These are phyloP conservation scores for Nicotiana paniculata DNA, from an alignment of 257 asterid genomes.

Conservation along the genomic window DNA sequence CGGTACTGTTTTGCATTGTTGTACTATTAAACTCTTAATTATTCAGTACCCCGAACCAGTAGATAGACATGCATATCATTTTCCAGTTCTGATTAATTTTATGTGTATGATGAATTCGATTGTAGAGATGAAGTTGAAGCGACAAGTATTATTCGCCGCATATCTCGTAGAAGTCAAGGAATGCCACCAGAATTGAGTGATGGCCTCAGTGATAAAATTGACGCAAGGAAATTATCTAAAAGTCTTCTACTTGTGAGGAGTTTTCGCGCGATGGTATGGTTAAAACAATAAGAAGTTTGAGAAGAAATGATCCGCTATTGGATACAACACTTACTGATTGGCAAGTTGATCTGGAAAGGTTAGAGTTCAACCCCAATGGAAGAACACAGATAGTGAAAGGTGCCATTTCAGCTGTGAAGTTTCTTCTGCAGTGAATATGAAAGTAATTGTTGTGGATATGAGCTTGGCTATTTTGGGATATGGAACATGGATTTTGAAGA, in stretches of 20 bases:
- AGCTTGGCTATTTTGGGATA: slow-evolving; percentile 65
- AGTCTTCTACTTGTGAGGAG: slow-evolving; percentile 42
- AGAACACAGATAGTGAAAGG: slow-evolving; percentile 66
- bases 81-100: neutral
- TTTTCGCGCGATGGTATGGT: slow-evolving; percentile 33
- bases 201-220: neutral
- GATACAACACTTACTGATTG: neutral
- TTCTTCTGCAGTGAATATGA: slow-evolving; percentile 45
- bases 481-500: slow-evolving; percentile 59
- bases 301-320: slow-evolving; percentile 4
- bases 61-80: neutral
- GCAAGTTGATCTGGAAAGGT: slow-evolving; percentile 35
- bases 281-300: slow-evolving; percentile 22
- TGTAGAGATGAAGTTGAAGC: slow-evolving; percentile 49
- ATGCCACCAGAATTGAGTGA: slow-evolving; percentile 42
- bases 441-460: slow-evolving; percentile 68
- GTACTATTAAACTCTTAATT: too few species aligned
- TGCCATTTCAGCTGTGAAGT: slow-evolving; percentile 52
- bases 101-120: neutral
- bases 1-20: neutral
- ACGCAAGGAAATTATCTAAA: neutral
- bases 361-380: slow-evolving; percentile 50
- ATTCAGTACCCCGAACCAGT: too few species aligned
- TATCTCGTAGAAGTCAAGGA: slow-evolving; percentile 74
- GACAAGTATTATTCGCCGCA: slow-evolving; percentile 54